A percentile compares a stretch with the other conserved stretches of the same genome.
These are phyloP conservation scores for Hypoxylon sp. DNA, from an alignment of 2,329 filamentous ascomycete genomes.

Conservation along the genomic window DNA sequence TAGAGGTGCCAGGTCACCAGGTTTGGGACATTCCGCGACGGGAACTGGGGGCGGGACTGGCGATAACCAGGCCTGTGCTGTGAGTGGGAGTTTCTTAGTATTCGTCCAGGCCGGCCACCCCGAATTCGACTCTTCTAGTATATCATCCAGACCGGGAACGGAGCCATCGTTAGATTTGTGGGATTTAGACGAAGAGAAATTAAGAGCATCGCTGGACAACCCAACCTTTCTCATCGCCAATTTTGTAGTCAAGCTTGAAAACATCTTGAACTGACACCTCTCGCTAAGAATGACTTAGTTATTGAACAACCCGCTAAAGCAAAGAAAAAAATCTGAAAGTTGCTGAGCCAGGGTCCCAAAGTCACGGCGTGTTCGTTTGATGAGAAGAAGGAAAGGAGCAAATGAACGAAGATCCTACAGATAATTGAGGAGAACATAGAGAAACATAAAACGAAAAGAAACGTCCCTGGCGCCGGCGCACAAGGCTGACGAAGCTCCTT, in stretches of 20 bases:
- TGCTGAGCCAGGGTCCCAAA: constrained; percentile 13
- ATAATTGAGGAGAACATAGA: constrained; percentile 15
- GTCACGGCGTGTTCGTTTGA: constrained; percentile 6
- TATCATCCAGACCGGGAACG: constrained; percentile 50
- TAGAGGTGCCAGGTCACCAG: constrained; percentile 62
- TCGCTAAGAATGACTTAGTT: constrained; percentile 8
- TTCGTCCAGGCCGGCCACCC: constrained; percentile 62
- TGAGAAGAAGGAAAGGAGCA: constrained; percentile 17
- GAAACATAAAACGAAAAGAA: constrained; percentile 39
- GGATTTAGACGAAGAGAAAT: constrained; percentile 56
- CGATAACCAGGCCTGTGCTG: constrained; percentile 66
- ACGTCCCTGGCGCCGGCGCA: constrained; percentile 23
- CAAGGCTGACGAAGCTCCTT: constrained; percentile 48
- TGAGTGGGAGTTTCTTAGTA: constrained; percentile 63
- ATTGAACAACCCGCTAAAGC: background rate
- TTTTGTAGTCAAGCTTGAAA: constrained; percentile 68
- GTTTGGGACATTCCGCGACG: constrained; percentile 59
- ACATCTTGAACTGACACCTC: constrained; percentile 57
- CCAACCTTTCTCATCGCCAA: constrained; percentile 69
- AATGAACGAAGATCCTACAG: constrained; percentile 31
- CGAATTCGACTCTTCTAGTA: constrained; percentile 45
- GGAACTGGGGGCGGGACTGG: constrained; percentile 64
- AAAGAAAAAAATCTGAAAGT: constrained; percentile 12
- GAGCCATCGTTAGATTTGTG: constrained; percentile 43
- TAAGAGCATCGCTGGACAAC: constrained; percentile 63